A percentile compares a stretch with the other conserved stretches of the same genome.
phyloP scores from a whole-genome alignment of 352 stramenopile genomes.

The Blastocystis sp. region DNA sequence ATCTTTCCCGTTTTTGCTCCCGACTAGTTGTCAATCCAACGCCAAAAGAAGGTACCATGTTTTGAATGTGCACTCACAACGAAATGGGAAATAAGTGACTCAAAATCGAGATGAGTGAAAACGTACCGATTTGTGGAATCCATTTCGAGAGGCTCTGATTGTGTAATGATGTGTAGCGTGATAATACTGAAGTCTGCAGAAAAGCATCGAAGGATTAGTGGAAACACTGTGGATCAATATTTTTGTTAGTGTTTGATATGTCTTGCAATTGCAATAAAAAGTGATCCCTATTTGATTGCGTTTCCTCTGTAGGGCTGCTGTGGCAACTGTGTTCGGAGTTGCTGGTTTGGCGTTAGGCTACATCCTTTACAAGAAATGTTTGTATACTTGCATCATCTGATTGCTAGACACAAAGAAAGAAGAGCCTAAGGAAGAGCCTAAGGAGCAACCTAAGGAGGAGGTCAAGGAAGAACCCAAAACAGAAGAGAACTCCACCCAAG shows the following conservation, averaged over 20 bases:
- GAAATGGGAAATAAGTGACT: not conserved
- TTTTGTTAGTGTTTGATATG: not conserved
- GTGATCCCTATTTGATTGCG: not conserved
- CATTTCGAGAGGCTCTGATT: not conserved
- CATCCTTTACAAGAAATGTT: slow-evolving; percentile 26
- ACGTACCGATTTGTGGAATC: not conserved
- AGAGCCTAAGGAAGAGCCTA: slow-evolving; percentile 59
- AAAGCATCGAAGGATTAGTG: too few species aligned
- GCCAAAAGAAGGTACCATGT: not conserved
- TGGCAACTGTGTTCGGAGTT: not conserved
- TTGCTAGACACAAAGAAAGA: slow-evolving; percentile 61
- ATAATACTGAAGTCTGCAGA: too few species aligned
- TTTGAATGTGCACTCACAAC: not conserved
- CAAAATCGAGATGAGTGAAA: not conserved
- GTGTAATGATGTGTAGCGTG: too few species aligned
- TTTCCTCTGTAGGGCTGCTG: not conserved
- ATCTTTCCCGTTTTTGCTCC: slow-evolving; percentile 74
- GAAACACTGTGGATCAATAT: not conserved
- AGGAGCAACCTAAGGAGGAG: slow-evolving; percentile 78
- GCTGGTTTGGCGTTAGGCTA: slow-evolving; percentile 1
- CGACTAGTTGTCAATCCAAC: not conserved
- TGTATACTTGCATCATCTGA: not conserved
- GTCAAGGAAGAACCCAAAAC: slow-evolving; percentile 14
- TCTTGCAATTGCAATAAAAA: not conserved
- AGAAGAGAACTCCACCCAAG: not conserved